Evolutionary conservation across 2,329 filamentous ascomycete genomes (phyloP).

Genomic region (Calonectria hawksworthii): DNA sequence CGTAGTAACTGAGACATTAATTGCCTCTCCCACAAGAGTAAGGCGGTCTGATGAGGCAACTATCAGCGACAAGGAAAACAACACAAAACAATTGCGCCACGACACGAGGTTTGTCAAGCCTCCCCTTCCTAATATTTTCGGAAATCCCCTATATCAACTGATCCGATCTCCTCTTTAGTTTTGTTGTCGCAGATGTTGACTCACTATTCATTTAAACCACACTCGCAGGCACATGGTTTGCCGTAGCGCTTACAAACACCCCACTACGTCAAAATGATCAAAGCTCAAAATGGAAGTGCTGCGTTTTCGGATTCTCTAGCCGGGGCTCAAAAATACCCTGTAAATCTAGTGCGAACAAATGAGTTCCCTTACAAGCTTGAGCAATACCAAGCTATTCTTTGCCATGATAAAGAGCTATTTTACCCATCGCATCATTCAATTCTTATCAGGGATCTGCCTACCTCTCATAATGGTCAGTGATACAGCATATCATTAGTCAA

Average conservation of each 20-base stretch:
- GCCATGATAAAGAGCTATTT: not conserved
- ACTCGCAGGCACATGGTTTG: not conserved
- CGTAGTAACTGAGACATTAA: not conserved
- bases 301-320: not conserved
- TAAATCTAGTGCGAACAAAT: not conserved
- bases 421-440: not conserved
- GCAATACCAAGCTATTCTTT: not conserved
- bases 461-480: not conserved
- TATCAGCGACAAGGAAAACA: not conserved
- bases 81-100: not conserved
- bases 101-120: not conserved
- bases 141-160: not conserved
- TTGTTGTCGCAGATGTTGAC: not conserved
- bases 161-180: not conserved
- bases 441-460: not conserved
- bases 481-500: too few species aligned
- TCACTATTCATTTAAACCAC: not conserved
- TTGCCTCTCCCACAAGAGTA: not conserved
- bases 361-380: not conserved
- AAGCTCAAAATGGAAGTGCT: not conserved
- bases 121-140: not conserved
- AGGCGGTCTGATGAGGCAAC: not conserved
- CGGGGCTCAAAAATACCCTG: not conserved
- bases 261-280: not conserved
- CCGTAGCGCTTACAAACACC: not conserved